These are phyloP conservation scores for Hypholoma fasciculare DNA, from an alignment of 768 basidiomycete genomes.

Conservation along the genomic window DNA sequence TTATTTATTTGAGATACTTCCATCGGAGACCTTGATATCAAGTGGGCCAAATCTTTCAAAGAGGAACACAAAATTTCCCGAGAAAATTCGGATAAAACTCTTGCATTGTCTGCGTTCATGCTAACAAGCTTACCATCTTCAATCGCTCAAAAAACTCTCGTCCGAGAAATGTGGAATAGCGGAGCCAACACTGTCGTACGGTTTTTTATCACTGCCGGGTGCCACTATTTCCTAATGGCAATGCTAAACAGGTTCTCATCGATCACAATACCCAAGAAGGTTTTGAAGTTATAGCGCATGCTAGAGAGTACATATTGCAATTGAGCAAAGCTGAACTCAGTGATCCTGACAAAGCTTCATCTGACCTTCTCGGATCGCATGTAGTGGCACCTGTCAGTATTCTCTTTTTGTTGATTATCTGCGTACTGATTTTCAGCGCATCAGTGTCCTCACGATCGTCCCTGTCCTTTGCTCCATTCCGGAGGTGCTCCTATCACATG, in stretches of 20 bases:
- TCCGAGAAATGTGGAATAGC: slow-evolving; percentile 90
- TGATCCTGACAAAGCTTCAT: slow-evolving; percentile 34
- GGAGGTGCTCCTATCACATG: slow-evolving; percentile 60
- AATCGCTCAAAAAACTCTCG: slow-evolving; percentile 59
- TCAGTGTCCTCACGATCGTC: slow-evolving; percentile 89
- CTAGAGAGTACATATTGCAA: slow-evolving; percentile 69
- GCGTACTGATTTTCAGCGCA: neutral
- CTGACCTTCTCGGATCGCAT: slow-evolving; percentile 58
- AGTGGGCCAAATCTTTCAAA: slow-evolving; percentile 61
- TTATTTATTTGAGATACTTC: slow-evolving; percentile 35
- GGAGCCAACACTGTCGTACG: slow-evolving; percentile 80
- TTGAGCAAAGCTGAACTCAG: slow-evolving; percentile 61
- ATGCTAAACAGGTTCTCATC: slow-evolving; percentile 64
- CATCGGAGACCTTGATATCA: slow-evolving; percentile 40
- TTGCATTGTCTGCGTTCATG: slow-evolving; percentile 87
- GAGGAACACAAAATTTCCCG: slow-evolving; percentile 43
- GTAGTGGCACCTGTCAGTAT: slow-evolving; percentile 83
- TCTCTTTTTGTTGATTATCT: slow-evolving; percentile 5
- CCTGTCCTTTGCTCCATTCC: slow-evolving; percentile 74
- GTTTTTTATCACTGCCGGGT: neutral
- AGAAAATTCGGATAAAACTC: slow-evolving; percentile 44
- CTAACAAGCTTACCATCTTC: slow-evolving; percentile 70
- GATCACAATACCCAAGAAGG: slow-evolving; percentile 80
- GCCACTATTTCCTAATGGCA: neutral
- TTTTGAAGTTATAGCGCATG: slow-evolving; percentile 77